Conservation (phyloP, 2,329 filamentous ascomycete genomes). For the Exophiala sp. region DNA sequence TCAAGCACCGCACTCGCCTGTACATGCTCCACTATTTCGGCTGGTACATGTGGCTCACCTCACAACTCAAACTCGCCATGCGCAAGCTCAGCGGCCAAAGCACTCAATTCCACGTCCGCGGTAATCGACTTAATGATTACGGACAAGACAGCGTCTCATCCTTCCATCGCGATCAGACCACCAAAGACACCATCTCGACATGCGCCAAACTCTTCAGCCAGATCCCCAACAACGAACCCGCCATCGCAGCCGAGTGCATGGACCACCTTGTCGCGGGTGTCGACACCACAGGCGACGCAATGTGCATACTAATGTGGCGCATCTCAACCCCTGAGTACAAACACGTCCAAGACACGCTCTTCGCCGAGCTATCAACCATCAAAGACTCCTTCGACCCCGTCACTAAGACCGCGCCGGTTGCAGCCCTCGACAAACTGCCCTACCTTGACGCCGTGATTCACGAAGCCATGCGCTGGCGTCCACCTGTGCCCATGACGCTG, state of each 20-base stretch:
- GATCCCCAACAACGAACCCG: conserved; percentile 12
- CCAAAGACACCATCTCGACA: conserved; percentile 46
- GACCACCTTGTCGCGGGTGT: conserved; percentile 71
- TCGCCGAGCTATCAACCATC: conserved; percentile 40
- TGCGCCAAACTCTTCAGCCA: conserved; percentile 49
- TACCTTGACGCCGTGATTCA: conserved; percentile 49
- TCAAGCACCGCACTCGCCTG: conserved; percentile 13
- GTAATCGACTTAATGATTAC: conserved; percentile 53
- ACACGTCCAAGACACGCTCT: conserved; percentile 45
- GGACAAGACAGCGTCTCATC: conserved; percentile 56
- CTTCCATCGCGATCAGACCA: conserved; percentile 59
- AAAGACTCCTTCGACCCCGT: conserved; percentile 14
- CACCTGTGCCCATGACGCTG: conserved; percentile 36
- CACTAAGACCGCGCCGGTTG: conserved; percentile 14
- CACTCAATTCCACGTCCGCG: conserved; percentile 40
- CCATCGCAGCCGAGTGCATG: conserved; percentile 64
- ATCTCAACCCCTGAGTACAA: conserved; percentile 57
- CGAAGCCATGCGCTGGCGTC: conserved; percentile 46
- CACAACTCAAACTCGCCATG: conserved; percentile 54
- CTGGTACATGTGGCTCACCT: conserved; percentile 6
- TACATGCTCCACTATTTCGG: conserved; percentile 16
- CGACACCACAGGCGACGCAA: conserved; percentile 67
- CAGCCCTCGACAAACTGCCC: conserved; percentile 34
- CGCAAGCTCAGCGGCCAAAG: conserved; percentile 55
- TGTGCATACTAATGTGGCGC: conserved; percentile 70